Evolutionary conservation across 805 yeast species (phyloP).

Genomic region (Hanseniaspora valbyensis): DNA sequence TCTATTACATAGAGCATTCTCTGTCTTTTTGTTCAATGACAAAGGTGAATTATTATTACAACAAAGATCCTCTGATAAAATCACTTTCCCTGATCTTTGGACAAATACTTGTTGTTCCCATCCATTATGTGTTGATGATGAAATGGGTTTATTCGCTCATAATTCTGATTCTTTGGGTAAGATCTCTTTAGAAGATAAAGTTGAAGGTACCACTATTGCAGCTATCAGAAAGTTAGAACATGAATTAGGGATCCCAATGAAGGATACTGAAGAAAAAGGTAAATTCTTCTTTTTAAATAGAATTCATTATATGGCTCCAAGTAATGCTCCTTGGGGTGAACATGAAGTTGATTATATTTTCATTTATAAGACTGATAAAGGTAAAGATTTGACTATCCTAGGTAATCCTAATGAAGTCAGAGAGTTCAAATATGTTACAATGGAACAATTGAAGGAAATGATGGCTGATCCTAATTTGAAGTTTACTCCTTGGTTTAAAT

Average conservation of each 20-base stretch:
- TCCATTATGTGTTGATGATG: slow-evolving; percentile 75
- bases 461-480: slow-evolving; percentile 52
- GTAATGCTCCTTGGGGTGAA: slow-evolving; percentile 84
- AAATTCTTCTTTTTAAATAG: slow-evolving; percentile 76
- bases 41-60: slow-evolving; percentile 71
- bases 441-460: slow-evolving; percentile 60
- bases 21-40: slow-evolving; percentile 81
- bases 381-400: slow-evolving; percentile 35
- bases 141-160: slow-evolving; percentile 47
- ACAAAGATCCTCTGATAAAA: slow-evolving; percentile 92
- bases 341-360: slow-evolving; percentile 94
- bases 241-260: slow-evolving; percentile 70
- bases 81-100: slow-evolving; percentile 96
- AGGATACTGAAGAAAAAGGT: slow-evolving; percentile 47
- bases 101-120: slow-evolving; percentile 98
- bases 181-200: slow-evolving; percentile 42
- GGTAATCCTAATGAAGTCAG: slow-evolving; percentile 78
- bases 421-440: slow-evolving; percentile 64
- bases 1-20: slow-evolving; percentile 86
- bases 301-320: slow-evolving; percentile 87
- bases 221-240: slow-evolving; percentile 88
- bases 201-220: slow-evolving; percentile 72
- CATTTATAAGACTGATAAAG: slow-evolving; percentile 49
- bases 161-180: slow-evolving; percentile 5
- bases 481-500: slow-evolving; percentile 97